Base-by-base conservation (phyloP, 805 yeast genomes). In the Myxozyma neglecta region DNA sequence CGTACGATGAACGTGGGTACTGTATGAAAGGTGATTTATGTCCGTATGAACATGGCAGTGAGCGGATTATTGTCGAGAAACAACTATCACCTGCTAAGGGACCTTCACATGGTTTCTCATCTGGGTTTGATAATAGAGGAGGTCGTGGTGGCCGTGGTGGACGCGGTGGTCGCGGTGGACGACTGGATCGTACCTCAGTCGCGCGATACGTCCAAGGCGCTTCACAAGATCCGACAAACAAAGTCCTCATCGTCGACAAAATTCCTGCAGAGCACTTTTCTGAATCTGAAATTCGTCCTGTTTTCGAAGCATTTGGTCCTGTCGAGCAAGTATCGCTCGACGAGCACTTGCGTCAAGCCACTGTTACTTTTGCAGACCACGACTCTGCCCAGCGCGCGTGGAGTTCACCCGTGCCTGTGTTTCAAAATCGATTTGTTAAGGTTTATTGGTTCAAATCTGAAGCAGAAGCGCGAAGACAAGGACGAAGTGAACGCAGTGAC, bases 391-490 rank as follows among this genome's bases (percentile, higher is more conserved):
- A 68, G 9, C 71, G 66, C 6, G 84, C 84, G 0, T 81, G 80
- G 77, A 52, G 68, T 6, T 73, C 75, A 35, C 81, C 83, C 0
- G 74, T 70, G 3, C 79, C 83, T 6, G 75, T 81, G 14, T 81
- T 81, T 64, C 77, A 75, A 56, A 81, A 81, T 72, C 76, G 84
- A 55, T 80, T 80, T 62, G 76, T 81, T 63, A 81, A 81, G 68
- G 76, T 81, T 44, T 80, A 70, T 69, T 81, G 80, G 78, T 74
- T 75, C 29, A 65, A 63, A 48, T 61, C 67, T 10, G 66, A 61
- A 35, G 64, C 42, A 24, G 66, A 63, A 37, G 34, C n/a, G 8
- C 34, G 40, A 39, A n/a, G 60, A 0, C 47, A 50, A 7, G 56
- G 53, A 18, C 45, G 51, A 1, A 47, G 60, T 6, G 52, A 45